A percentile compares a stretch with the other conserved stretches of the same genome.
phyloP scores from a whole-genome alignment of 1,139 yeast genomes.

The Yamadazyma dendronema region DNA sequence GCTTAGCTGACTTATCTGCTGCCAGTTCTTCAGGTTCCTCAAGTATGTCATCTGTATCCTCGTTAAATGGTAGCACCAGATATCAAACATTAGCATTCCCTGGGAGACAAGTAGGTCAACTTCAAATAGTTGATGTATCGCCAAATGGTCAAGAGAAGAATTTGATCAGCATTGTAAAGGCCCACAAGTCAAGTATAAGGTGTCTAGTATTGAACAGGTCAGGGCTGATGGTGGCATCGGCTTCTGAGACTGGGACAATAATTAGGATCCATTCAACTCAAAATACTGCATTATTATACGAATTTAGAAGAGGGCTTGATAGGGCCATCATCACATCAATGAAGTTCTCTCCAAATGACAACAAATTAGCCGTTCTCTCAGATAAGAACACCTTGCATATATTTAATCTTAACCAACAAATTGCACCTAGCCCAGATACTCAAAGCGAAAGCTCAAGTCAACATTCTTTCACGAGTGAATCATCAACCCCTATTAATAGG shows the following conservation, averaged over 20 bases:
- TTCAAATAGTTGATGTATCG: slow-evolving; percentile 71
- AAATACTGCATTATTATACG: slow-evolving; percentile 71
- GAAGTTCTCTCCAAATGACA: slow-evolving; percentile 76
- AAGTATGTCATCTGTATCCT: slow-evolving; percentile 11
- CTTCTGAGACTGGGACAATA: slow-evolving; percentile 84
- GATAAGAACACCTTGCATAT: slow-evolving; percentile 89
- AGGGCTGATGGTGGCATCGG: slow-evolving; percentile 85
- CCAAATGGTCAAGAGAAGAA: slow-evolving; percentile 61
- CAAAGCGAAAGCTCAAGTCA: slow-evolving; percentile 10
- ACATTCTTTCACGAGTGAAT: slow-evolving; percentile 5
- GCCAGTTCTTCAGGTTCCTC: slow-evolving; percentile 16
- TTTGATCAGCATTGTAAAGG: slow-evolving; percentile 71
- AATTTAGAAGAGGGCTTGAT: slow-evolving; percentile 87
- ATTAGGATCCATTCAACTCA: slow-evolving; percentile 75
- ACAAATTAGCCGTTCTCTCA: slow-evolving; percentile 77
- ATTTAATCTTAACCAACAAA: slow-evolving; percentile 47
- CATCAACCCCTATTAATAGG: slow-evolving; percentile 40
- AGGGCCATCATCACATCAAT: slow-evolving; percentile 77
- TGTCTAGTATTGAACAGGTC: slow-evolving; percentile 65
- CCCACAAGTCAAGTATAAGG: slow-evolving; percentile 72
- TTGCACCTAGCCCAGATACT: slow-evolving; percentile 5
- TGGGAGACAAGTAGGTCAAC: slow-evolving; percentile 65
- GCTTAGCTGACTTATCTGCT: slow-evolving; percentile 64
- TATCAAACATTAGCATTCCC: slow-evolving; percentile 71
- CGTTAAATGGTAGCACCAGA: slow-evolving; percentile 18